Conservation (phyloP, 164 flowering plant species). For the Stephania japonica region DNA sequence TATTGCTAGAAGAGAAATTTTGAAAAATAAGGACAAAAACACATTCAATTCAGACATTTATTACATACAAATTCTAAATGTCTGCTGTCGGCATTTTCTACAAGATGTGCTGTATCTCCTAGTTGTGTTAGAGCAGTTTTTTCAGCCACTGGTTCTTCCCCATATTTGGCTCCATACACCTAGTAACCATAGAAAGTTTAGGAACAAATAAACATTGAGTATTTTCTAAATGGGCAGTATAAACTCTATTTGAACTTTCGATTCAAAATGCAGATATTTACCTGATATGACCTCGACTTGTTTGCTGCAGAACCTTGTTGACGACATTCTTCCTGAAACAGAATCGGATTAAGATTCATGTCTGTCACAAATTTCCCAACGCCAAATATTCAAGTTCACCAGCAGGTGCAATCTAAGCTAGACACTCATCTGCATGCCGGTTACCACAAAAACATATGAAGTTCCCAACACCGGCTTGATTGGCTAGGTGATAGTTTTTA, state of each 20-base stretch:
- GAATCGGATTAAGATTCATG: background rate
- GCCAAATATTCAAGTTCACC: background rate
- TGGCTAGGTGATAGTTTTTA: background rate
- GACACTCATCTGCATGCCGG: background rate
- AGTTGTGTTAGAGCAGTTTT: constrained; percentile 15
- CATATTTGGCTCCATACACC: constrained; percentile 20
- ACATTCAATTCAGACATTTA: background rate
- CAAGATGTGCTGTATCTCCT: constrained; percentile 11
- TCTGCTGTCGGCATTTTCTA: constrained; percentile 17
- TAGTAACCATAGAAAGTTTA: constrained; percentile 9
- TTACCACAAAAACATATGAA: background rate
- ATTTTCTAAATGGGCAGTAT: constrained; percentile 1
- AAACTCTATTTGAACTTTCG: background rate
- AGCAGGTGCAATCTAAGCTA: background rate
- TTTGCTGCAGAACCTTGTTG: constrained; percentile 22
- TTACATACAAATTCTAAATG: constrained; percentile 23
- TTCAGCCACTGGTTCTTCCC: constrained; percentile 12
- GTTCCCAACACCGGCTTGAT: background rate
- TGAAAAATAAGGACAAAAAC: background rate
- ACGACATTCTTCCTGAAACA: constrained; percentile 25
- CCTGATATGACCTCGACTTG: constrained; percentile 26
- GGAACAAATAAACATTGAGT: background rate
- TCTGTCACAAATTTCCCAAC: background rate
- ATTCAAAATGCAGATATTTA: constrained; percentile 2
- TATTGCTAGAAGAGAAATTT: background rate